A percentile compares a stretch with the other conserved stretches of the same genome.
Conservation (phyloP, 139 green algal genomes). For the Chlorella sp. region DNA sequence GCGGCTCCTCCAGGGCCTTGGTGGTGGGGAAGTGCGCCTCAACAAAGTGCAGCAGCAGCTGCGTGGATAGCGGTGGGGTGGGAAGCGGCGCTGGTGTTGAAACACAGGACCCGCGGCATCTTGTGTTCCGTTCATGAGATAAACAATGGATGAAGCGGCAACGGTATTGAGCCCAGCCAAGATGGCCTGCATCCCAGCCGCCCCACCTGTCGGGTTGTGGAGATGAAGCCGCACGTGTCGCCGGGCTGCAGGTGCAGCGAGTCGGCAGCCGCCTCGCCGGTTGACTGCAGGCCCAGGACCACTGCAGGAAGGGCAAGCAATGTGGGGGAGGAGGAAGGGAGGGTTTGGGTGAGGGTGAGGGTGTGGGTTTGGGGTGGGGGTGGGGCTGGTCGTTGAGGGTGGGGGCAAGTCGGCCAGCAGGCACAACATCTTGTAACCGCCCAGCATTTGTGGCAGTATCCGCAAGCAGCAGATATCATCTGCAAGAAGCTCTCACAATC, state of each 20-base stretch:
- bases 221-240: slow-evolving; percentile 65
- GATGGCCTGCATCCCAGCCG: too few relatives aligned
- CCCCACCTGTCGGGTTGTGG: slow-evolving; percentile 72
- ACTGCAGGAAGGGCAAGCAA: slow-evolving; percentile 47
- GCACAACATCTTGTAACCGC: neutral
- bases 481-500: neutral
- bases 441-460: neutral
- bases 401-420: neutral
- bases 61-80: neutral
- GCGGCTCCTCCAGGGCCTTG: neutral
- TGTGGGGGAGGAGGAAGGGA: neutral
- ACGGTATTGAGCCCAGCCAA: too few relatives aligned
- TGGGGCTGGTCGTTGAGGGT: neutral
- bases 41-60: slow-evolving; percentile 83
- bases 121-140: too few relatives aligned
- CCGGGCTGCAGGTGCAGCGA: slow-evolving; percentile 63
- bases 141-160: too few relatives aligned
- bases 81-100: neutral
- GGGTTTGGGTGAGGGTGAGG: neutral
- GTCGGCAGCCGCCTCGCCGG: slow-evolving; percentile 61
- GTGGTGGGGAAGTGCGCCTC: slow-evolving; percentile 69
- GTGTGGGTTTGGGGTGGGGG: neutral
- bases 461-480: neutral
- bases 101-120: neutral
- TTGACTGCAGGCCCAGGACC: slow-evolving; percentile 83